Base-by-base conservation (phyloP, 176 grass and related monocot species). In the Triticum timopheevii region DNA sequence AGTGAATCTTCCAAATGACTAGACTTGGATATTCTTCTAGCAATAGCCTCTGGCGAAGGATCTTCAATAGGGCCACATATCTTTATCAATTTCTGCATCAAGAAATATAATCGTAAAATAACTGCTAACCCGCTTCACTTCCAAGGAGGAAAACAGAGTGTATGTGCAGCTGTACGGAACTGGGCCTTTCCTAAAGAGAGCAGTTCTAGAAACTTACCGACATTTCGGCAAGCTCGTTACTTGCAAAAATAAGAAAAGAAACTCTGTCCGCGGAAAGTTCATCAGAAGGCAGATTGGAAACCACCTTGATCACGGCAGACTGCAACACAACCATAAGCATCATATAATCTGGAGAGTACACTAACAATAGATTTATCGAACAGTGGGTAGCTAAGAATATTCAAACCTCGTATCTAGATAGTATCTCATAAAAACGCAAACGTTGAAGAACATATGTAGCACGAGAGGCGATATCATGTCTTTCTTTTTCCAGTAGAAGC, bases 391-490 rank as follows among this genome's bases (percentile, higher is more conserved):
- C 28, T 20, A 67, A 78, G 34, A 68, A 36, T 30, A 70, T 69
- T 40, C 80, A 61, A 78, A 98, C 96, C 96, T 98, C 93, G 36
- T 89, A 98, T 98, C 89, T 95, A 34, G 92, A 90, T 80, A 92
- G 72, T 88, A 92, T 92, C 89, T 98, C 93, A 82, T 86, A 98
- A 84, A 98, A 94, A 33, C 88, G 92, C 66, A 95, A 86, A 7
- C 96, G 93, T 30, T 98, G 93, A 66, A 98, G 86, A 80, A 94
- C 50, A 86, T 95, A 92, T 69, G 96, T 81, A 36, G 92, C 80
- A 67, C 94, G 80, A 69, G 88, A 94, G 45, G 93, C 88, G 12
- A 98, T 84, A 91, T 95, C 93, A 81, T 98, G 93, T 64, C 92
- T 93, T 86, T 98, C 92, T 28, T 92, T 94, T 87, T 93, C 93